Conservation (phyloP, 305 asterid genomes). For the Solanum chacoense region DNA sequence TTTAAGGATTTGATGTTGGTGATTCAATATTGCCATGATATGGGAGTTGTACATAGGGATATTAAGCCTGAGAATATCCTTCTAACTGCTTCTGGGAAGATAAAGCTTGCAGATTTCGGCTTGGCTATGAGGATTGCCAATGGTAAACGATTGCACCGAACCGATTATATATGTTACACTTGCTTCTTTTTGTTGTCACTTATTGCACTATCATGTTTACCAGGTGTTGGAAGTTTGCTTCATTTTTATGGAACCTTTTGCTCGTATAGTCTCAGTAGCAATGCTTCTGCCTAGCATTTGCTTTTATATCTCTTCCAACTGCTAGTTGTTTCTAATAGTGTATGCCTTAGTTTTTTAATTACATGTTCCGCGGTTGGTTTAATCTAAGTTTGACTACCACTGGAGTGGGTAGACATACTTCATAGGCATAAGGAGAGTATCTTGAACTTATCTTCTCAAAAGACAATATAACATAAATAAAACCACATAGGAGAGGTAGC, state of each 20-base stretch:
- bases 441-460: not conserved
- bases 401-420: not conserved
- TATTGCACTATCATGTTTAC: not conserved
- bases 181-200: not conserved
- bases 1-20: slow-evolving; percentile 36
- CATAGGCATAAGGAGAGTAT: not conserved
- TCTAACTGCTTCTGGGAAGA: slow-evolving; percentile 30
- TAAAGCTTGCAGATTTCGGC: slow-evolving; percentile 45
- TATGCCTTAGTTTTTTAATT: not conserved
- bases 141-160: slow-evolving; percentile 11
- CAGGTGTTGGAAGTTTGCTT: not conserved
- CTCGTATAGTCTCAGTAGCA: not conserved
- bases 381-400: not conserved
- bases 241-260: not conserved
- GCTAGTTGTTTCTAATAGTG: not conserved
- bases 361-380: not conserved
- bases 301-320: not conserved
- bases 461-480: not conserved
- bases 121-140: slow-evolving; percentile 41
- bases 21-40: slow-evolving; percentile 37
- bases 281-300: not conserved
- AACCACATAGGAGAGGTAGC: not conserved
- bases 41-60: slow-evolving; percentile 44
- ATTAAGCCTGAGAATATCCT: slow-evolving; percentile 39
- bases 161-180: not conserved